Base-by-base conservation (phyloP, 2,329 filamentous ascomycete genomes). In the Pseudopyricularia javanii region DNA sequence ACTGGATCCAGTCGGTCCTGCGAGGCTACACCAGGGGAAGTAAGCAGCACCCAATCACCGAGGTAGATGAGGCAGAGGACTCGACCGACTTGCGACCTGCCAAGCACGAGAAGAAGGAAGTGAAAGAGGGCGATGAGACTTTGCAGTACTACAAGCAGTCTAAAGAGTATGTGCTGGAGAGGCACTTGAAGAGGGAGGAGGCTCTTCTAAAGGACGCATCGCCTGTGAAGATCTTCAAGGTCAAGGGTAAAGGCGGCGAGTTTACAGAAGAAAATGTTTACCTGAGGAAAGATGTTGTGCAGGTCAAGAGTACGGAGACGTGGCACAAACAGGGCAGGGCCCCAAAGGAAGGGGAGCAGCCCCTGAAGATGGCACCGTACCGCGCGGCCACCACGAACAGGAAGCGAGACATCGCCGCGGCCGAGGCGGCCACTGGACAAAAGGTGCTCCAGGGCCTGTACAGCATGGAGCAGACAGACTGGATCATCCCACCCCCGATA, bases 311-410 rank as follows among this genome's bases (percentile, higher is more conserved):
- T 28, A 86, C 87, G 1, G 93, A 98, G 65, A 95, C 88, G 1
- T 98, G 93, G 93, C 93, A 97, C 65, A 96, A 96, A 65, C 91
- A 96, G 72, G 93, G 93, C 0, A 80, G 91, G 11, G 85, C 83
- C 26, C 82, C 93, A 3, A 76, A 79, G 26, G 63, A 74, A 0
- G 89, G 87, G 3, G 82, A 86, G 58, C 70, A 81, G 49, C 88
- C 93, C 0, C 69, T 96, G 55, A 98, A 98, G 66, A 77, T 80
- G 43, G 93, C 95, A 0, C 89, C 91, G 0, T 90, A 93, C 64
- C 86, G 93, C 43, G 93, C 90, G 15, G 91, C 95, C 3, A 98
- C 93, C 0, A 78, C 87, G 3, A 88, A 90, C 51, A 79, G 93
- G 22, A 87, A 90, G 60, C 82, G 91, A 49, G 93, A 96, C 66